A percentile compares a stretch with the other conserved stretches of the same genome.
phyloP scores from a whole-genome alignment of 805 yeast species.

The Candida sanyiensis region DNA sequence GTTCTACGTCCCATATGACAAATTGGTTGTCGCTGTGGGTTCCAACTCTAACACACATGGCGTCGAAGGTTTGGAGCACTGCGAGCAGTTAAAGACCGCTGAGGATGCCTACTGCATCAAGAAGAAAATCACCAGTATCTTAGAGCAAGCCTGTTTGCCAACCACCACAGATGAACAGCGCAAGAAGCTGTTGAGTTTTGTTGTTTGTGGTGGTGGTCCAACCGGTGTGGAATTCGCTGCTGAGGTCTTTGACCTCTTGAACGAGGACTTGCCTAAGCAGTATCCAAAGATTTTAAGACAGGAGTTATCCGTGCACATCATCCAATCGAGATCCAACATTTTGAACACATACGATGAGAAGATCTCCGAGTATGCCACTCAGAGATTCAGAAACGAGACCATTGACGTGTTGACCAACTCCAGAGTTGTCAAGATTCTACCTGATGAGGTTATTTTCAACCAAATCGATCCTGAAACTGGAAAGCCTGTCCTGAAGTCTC shows the following conservation, averaged over 20 bases:
- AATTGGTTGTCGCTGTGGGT: conserved; percentile 63
- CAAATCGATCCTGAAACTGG: conserved; percentile 41
- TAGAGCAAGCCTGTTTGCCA: conserved; percentile 62
- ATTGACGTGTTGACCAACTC: conserved; percentile 61
- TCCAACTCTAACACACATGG: conserved; percentile 66
- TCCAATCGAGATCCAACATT: conserved; percentile 63
- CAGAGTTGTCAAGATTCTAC: conserved; percentile 52
- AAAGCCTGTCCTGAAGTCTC: conserved; percentile 34
- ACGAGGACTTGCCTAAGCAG: conserved; percentile 52
- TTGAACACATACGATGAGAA: conserved; percentile 64
- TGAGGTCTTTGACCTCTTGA: conserved; percentile 58
- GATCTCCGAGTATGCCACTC: conserved; percentile 59
- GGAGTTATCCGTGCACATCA: conserved; percentile 59
- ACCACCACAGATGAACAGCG: conserved; percentile 60
- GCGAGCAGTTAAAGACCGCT: conserved; percentile 59
- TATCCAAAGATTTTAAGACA: conserved; percentile 59
- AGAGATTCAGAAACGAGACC: conserved; percentile 55
- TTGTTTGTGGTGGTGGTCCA: conserved; percentile 72
- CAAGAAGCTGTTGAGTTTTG: conserved; percentile 53
- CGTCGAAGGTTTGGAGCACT: conserved; percentile 59
- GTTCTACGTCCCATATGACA: conserved; percentile 68
- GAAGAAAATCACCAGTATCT: conserved; percentile 45
- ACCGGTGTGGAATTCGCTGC: conserved; percentile 75
- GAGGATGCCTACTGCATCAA: conserved; percentile 57
- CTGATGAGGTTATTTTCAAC: conserved; percentile 53